Evolutionary conservation across 176 grass and related monocot genomes (phyloP).

Genomic region (Otatea glauca): DNA sequence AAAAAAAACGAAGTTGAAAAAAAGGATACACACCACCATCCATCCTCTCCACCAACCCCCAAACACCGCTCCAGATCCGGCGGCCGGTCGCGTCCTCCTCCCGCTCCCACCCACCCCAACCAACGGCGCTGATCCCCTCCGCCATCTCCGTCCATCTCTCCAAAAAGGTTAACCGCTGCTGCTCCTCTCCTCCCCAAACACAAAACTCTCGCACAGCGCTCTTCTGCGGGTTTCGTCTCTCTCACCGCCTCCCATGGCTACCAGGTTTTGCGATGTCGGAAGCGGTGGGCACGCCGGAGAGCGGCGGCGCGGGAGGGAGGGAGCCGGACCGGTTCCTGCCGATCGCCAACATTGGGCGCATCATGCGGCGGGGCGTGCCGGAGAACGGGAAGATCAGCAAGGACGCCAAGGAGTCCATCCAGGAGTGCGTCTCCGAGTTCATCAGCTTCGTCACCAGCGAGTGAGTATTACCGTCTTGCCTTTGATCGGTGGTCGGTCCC

Average conservation of each 20-base stretch:
- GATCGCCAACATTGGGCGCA: conserved; percentile 74
- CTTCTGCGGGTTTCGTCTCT: not conserved
- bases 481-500: not conserved
- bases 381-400: conserved; percentile 86
- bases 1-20: no score
- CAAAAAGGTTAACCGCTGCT: conserved; percentile 30
- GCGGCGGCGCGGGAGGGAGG: conserved; percentile 32
- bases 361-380: conserved; percentile 77
- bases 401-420: conserved; percentile 79
- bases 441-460: conserved; percentile 90
- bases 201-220: not conserved
- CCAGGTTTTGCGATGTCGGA: conserved; percentile 58
- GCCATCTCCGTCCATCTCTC: conserved; percentile 50
- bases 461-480: conserved; percentile 26
- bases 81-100: conserved; percentile 48
- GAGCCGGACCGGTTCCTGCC: conserved; percentile 82
- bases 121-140: conserved; percentile 63
- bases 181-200: not conserved
- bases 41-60: conserved; percentile 2
- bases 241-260: conserved; percentile 13
- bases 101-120: conserved; percentile 31
- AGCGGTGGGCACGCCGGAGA: conserved; percentile 30
- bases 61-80: conserved; percentile 53
- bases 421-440: conserved; percentile 89
- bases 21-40: not conserved